These are phyloP conservation scores for Mariannaea elegans DNA, from an alignment of 2,329 filamentous ascomycete species.

Conservation along the genomic window DNA sequence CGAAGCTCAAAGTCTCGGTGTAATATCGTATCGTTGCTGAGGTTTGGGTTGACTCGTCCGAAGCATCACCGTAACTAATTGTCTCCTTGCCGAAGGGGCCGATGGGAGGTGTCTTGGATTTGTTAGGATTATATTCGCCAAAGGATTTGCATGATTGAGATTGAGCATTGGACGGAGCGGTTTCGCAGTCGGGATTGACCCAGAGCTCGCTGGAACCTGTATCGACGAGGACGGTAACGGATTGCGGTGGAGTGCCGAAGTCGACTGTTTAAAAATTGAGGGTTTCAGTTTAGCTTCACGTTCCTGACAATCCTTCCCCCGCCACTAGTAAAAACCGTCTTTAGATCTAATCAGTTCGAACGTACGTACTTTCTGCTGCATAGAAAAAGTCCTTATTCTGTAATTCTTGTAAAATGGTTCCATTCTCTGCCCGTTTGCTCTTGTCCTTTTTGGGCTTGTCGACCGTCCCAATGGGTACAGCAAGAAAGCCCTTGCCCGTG, in stretches of 20 bases:
- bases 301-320: not conserved
- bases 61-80: slow-evolving; percentile 51
- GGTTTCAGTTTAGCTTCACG: not conserved
- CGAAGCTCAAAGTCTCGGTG: slow-evolving; percentile 56
- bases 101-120: slow-evolving; percentile 50
- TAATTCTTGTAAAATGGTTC: slow-evolving; percentile 43
- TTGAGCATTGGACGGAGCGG: slow-evolving; percentile 46
- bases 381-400: slow-evolving; percentile 52
- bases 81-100: slow-evolving; percentile 50
- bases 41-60: slow-evolving; percentile 47
- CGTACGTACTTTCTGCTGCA: slow-evolving; percentile 49
- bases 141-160: slow-evolving; percentile 50
- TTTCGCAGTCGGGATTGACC: slow-evolving; percentile 61
- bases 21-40: slow-evolving; percentile 56
- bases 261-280: slow-evolving; percentile 45
- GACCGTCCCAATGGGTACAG: slow-evolving; percentile 47
- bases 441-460: slow-evolving; percentile 37
- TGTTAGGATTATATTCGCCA: slow-evolving; percentile 54
- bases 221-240: slow-evolving; percentile 57
- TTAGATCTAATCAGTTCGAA: no score
- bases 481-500: slow-evolving; percentile 48
- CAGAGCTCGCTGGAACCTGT: slow-evolving; percentile 65
- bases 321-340: no score
- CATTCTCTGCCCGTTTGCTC: slow-evolving; percentile 33
- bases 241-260: slow-evolving; percentile 54